Evolutionary conservation across 1,284 basidiomycete species (phyloP), one percentile per base, ranked within the genome.

Genomic region (Coriolopsis trogii): DNA sequence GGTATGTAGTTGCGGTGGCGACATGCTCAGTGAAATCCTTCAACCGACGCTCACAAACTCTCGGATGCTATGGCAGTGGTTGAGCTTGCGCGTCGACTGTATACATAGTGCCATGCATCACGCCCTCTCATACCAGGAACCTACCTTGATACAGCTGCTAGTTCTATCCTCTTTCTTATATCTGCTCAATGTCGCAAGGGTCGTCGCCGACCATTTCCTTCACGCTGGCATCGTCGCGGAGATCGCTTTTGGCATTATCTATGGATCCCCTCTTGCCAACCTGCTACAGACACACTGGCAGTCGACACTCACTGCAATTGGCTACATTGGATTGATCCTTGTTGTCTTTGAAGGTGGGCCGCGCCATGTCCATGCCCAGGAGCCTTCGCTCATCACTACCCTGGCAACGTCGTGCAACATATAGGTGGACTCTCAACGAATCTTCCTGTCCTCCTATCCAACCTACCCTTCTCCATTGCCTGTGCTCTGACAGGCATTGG

Each of bases 311-410:
- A 69, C 75, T 6, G 65, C 67, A 0, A 38, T 82, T 6, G 80
- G 79, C 0, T 81, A 81, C 58, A 52, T 81, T 1, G 81, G 80
- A 1, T 65, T 83, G 13, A 66, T 82, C n/a, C 63, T 80, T 6
- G 69, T 82, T 38, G 76, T 83, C 3, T 78, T 80, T 51, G 73
- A 80, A 68, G 79, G 79, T 70, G 44, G 54, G 64, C n/a, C n/a
- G n/a, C n/a, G n/a, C n/a, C 49, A 47, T 25, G 7, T 37, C 12
- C 28, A n/a, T n/a, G n/a, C n/a, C n/a, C n/a, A 18, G 13, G 20
- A 25, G 12, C 15, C 4, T 9, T 20, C 39, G 18, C 9, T 28
- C n/a, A 21, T 31, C 28, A 28, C 36, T n/a, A 38, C 26, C 9
- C 6, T 25, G n/a, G 24, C 34, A 33, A 41, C 26, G 13, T 15